A percentile compares a stretch with the other conserved stretches of the same genome.
These are phyloP conservation scores for Sicyos edulis DNA, from an alignment of 306 rosid genomes.

Conservation along the genomic window DNA sequence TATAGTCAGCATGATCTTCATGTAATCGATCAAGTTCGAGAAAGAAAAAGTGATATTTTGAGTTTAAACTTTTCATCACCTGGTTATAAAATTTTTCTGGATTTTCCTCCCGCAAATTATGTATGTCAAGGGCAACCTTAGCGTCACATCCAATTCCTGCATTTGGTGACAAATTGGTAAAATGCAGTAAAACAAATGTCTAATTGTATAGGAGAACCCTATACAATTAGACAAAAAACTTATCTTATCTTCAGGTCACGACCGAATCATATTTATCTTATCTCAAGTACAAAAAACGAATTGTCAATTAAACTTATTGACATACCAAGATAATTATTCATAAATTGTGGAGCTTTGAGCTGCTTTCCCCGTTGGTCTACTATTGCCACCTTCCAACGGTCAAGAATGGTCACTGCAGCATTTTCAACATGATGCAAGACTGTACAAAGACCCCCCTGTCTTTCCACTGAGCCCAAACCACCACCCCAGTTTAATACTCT, in stretches of 20 bases:
- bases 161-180: neutral
- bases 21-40: neutral
- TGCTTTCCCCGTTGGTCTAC: conserved; percentile 61
- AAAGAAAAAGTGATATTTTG: neutral
- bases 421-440: conserved; percentile 82
- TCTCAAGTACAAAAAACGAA: conserved; percentile 1
- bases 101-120: conserved; percentile 95
- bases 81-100: conserved; percentile 97
- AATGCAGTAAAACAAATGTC: neutral
- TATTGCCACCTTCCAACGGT: conserved; percentile 82
- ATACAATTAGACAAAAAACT: too few relatives aligned
- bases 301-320: conserved; percentile 22
- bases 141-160: conserved; percentile 99
- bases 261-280: too few relatives aligned
- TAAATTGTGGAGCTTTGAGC: conserved; percentile 56
- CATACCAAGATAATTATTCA: conserved; percentile 97
- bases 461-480: conserved; percentile 95
- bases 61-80: conserved; percentile 37
- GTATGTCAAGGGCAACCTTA: conserved; percentile 97
- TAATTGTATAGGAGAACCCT: neutral
- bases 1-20: neutral
- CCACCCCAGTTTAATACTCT: conserved; percentile 98
- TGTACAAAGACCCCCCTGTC: conserved; percentile 96
- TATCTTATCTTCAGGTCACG: too few relatives aligned
- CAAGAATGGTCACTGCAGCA: conserved; percentile 96